These are phyloP conservation scores for Globisporangium solare DNA, from an alignment of 352 stramenopile species.

Conservation along the genomic window DNA sequence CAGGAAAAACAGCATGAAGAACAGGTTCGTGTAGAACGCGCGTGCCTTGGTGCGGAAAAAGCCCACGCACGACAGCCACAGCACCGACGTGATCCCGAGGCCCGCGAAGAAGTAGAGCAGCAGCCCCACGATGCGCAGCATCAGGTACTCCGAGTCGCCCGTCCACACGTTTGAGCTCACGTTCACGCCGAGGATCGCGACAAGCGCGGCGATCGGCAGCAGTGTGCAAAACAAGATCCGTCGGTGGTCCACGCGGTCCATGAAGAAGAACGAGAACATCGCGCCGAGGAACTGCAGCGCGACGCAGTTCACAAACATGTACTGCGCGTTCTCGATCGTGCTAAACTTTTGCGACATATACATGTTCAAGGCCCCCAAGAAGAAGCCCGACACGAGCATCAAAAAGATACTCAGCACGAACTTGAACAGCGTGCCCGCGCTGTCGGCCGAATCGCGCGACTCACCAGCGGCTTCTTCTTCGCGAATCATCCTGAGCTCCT, in stretches of 20 bases:
- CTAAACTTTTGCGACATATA: conserved; percentile 62
- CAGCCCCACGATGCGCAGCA: conserved; percentile 65
- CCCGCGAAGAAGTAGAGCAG: conserved; percentile 79
- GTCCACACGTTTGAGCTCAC: conserved; percentile 40
- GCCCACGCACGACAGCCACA: conserved; percentile 69
- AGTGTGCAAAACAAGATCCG: conserved; percentile 69
- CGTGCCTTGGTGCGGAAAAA: conserved; percentile 67
- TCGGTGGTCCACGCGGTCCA: conserved; percentile 73
- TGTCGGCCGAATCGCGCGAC: conserved; percentile 22
- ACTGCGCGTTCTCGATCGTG: conserved; percentile 53
- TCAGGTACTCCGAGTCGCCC: conserved; percentile 50
- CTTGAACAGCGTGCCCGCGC: conserved; percentile 46
- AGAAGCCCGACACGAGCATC: conserved; percentile 67
- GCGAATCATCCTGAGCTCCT: conserved; percentile 75
- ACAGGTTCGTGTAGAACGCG: conserved; percentile 53
- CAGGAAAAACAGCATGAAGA: conserved; percentile 78
- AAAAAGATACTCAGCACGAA: conserved; percentile 59
- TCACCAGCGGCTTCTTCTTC: conserved; percentile 50
- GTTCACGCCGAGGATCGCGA: conserved; percentile 56
- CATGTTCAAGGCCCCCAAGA: conserved; percentile 66
- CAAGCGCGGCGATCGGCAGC: conserved; percentile 43
- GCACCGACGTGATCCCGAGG: conserved; percentile 63
- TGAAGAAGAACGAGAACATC: conserved; percentile 84
- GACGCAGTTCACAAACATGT: conserved; percentile 80
- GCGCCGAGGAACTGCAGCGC: conserved; percentile 63